These are phyloP conservation scores for Knufia petricola DNA, from an alignment of 2,329 filamentous ascomycete genomes.

Conservation along the genomic window DNA sequence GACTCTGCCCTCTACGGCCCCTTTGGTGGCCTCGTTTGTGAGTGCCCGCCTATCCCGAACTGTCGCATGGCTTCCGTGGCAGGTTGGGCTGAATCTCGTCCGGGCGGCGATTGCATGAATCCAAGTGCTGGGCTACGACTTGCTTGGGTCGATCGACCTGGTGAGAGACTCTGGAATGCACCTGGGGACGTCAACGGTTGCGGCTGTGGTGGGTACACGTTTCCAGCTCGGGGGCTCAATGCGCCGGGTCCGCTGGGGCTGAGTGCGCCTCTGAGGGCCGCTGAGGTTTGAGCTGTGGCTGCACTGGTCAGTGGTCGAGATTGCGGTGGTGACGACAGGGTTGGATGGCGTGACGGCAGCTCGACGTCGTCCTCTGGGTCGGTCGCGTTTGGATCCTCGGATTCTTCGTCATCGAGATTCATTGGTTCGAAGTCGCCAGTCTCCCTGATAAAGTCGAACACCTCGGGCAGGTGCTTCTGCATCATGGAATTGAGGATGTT, in stretches of 20 bases:
- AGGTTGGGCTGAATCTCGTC: neutral
- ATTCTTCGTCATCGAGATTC: neutral
- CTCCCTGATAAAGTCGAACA: conserved; percentile 10
- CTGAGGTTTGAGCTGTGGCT: conserved; percentile 1
- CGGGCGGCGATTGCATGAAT: neutral
- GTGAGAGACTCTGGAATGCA: neutral
- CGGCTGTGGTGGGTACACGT: no score
- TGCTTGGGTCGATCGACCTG: neutral
- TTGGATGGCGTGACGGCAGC: neutral
- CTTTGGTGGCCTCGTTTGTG: neutral
- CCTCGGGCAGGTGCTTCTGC: conserved; percentile 5
- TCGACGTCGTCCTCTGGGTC: conserved; percentile 4
- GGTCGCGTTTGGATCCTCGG: conserved; percentile 4
- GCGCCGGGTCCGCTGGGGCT: neutral
- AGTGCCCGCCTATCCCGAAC: neutral
- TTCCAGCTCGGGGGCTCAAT: neutral
- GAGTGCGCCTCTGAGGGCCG: conserved; percentile 1
- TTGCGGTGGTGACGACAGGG: conserved; percentile 5
- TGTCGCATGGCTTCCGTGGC: neutral
- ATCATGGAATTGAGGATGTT: conserved; percentile 11
- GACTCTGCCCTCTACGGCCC: no score
- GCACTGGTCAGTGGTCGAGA: neutral
- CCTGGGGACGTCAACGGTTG: neutral
- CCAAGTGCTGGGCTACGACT: neutral
- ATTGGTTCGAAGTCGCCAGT: neutral